Conservation (phyloP, 1,284 basidiomycete genomes). For the Ustilago esculenta region DNA sequence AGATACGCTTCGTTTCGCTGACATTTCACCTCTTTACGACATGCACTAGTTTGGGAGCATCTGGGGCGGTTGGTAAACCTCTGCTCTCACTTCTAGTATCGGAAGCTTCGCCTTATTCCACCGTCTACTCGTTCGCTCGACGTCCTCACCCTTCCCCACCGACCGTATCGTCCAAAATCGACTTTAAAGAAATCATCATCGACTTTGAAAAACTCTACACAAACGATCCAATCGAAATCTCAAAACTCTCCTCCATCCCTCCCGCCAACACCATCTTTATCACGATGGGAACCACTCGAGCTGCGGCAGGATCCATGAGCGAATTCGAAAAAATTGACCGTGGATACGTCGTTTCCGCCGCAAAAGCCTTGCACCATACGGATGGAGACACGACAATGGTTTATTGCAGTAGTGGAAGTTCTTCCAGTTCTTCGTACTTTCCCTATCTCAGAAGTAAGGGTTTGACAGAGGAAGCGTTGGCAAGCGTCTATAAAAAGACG, state of each 20-base stretch:
- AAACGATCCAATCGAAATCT: constrained; percentile 11
- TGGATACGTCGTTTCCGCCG: constrained; percentile 78
- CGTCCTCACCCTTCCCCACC: constrained; percentile 68
- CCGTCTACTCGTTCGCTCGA: constrained; percentile 76
- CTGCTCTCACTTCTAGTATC: constrained; percentile 43
- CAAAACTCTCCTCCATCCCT: constrained; percentile 25
- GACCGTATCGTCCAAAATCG: constrained; percentile 67
- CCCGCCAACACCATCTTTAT: constrained; percentile 37
- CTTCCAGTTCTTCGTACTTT: constrained; percentile 46
- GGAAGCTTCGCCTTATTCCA: constrained; percentile 45
- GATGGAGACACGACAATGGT: constrained; percentile 74
- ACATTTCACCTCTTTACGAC: neutral
- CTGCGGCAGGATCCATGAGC: constrained; percentile 73
- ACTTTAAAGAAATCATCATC: constrained; percentile 33
- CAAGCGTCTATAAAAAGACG: constrained; percentile 74
- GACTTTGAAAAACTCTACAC: constrained; percentile 48
- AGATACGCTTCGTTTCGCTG: too few species aligned
- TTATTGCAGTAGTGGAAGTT: constrained; percentile 74
- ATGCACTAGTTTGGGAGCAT: constrained; percentile 37
- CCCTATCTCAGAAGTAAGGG: constrained; percentile 72
- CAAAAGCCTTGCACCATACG: constrained; percentile 70
- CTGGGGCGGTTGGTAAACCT: constrained; percentile 53
- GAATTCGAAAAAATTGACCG: constrained; percentile 79
- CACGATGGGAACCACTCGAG: constrained; percentile 53
- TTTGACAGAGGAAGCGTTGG: constrained; percentile 76